Base-by-base conservation (phyloP, 208 protist species). In the Leishmania gerbilli region DNA sequence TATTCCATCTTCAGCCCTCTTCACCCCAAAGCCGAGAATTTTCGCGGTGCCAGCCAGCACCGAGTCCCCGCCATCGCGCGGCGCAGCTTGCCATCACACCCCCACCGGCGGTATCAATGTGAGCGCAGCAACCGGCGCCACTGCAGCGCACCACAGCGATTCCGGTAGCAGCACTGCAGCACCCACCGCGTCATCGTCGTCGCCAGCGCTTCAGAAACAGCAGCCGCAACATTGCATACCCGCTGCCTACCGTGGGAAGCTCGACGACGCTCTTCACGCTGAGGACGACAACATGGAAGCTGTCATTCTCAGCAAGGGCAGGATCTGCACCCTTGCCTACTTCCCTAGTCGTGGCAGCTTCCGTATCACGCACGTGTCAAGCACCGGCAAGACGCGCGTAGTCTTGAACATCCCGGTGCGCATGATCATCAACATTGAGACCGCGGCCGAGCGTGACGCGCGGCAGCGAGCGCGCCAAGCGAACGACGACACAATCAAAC, bases 351-450 rank as follows among this genome's bases (percentile, higher is more conserved):
- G 76, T 1, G 84, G 86, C 62, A 55, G 37, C 15, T 21, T 94
- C 1, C 80, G 68, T 21, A 81, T 93, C 62, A 83, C 80, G 0
- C 84, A 79, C 60, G 72, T 75, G 64, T 67, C 82, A 11, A 76
- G 49, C 11, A 65, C 31, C 6, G 88, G 87, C 47, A 88, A 86
- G 47, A 71, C 56, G 24, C 84, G 82, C 47, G 85, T 77, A 19
- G 45, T 94, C 13, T 71, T 95, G 21, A 90, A 92, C 76, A 87
- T 97, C 34, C 85, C 91, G 1, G 31, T 87, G 40, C 78, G 80
- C 77, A 77, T 79, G 40, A 76, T 95, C 45, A 79, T 97, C 56
- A 97, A 97, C 81, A 71, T 95, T 45, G 92, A 95, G 80, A 93
- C 85, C 13, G 74, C 78, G 0, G 86, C 90, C 40, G 92, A 97